Percentiles rank a stretch among this genome's conserved stretches.
These are phyloP conservation scores for Pseudohalonectria lignicola DNA, from an alignment of 2,329 filamentous ascomycete genomes.

Conservation along the genomic window DNA sequence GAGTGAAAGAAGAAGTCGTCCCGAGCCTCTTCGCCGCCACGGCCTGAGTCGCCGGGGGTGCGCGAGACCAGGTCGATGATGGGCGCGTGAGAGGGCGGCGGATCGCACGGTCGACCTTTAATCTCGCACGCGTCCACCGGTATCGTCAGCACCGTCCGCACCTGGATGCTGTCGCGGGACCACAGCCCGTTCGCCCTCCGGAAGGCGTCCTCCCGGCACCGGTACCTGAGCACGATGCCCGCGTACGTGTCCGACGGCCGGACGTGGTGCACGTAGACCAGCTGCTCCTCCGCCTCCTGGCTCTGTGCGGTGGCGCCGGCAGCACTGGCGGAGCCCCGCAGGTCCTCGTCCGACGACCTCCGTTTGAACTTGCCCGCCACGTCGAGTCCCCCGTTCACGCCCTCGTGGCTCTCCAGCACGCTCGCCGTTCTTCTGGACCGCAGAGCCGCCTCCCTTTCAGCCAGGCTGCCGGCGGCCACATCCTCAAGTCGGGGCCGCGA, in stretches of 20 bases:
- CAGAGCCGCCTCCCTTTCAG: constrained; percentile 41
- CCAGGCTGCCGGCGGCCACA: constrained; percentile 38
- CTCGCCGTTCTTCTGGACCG: constrained; percentile 46
- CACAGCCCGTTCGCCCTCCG: constrained; percentile 86
- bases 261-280: constrained; percentile 87
- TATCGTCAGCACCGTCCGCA: constrained; percentile 67
- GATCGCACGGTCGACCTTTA: constrained; percentile 60
- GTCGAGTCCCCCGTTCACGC: constrained; percentile 47
- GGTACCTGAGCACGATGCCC: constrained; percentile 81
- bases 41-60: constrained; percentile 24
- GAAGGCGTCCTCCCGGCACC: constrained; percentile 73
- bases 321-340: constrained; percentile 13
- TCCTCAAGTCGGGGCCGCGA: constrained; percentile 28
- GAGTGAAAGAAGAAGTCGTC: constrained; percentile 30
- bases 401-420: constrained; percentile 49
- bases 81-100: constrained; percentile 30
- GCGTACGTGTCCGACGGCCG: constrained; percentile 77
- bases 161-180: constrained; percentile 86
- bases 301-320: constrained; percentile 24
- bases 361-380: constrained; percentile 48
- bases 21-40: constrained; percentile 9
- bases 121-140: constrained; percentile 84
- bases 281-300: constrained; percentile 57
- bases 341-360: constrained; percentile 56
- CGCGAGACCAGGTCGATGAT: constrained; percentile 39